phyloP scores from a whole-genome alignment of 2,329 filamentous ascomycete genomes.

The Dactylellina haptotyla region DNA sequence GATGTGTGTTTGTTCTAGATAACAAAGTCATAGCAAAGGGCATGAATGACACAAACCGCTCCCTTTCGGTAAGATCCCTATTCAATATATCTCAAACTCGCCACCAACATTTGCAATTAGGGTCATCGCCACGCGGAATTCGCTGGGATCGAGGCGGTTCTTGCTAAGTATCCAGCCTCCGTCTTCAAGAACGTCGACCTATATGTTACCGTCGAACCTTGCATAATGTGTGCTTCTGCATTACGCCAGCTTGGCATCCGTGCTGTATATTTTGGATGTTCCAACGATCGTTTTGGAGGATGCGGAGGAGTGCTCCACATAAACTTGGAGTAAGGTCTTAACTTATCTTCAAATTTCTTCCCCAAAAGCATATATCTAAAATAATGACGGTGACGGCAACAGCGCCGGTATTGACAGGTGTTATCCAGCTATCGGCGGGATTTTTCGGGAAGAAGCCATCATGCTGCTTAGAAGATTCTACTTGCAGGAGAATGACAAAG shows the following conservation, averaged over 20 bases:
- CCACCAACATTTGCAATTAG: conserved; percentile 63
- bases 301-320: conserved; percentile 92
- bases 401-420: conserved; percentile 74
- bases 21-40: conserved; percentile 83
- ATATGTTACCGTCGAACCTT: conserved; percentile 98
- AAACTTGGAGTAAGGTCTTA: conserved; percentile 75
- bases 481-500: conserved; percentile 95
- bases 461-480: conserved; percentile 93
- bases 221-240: conserved; percentile 97
- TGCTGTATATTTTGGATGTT: conserved; percentile 91
- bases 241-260: conserved; percentile 87
- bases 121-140: conserved; percentile 97
- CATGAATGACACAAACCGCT: conserved; percentile 97
- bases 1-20: conserved; percentile 88
- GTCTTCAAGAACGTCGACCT: conserved; percentile 79
- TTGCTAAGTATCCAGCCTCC: conserved; percentile 72
- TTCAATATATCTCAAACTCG: background rate
- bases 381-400: conserved; percentile 61
- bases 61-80: conserved; percentile 65
- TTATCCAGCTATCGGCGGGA: conserved; percentile 71
- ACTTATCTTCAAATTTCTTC: no score
- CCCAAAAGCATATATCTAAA: no score
- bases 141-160: conserved; percentile 78
- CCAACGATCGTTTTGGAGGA: conserved; percentile 96
- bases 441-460: conserved; percentile 87